These are phyloP conservation scores for Arachis monticola DNA, from an alignment of 331 rosid species.

Conservation along the genomic window DNA sequence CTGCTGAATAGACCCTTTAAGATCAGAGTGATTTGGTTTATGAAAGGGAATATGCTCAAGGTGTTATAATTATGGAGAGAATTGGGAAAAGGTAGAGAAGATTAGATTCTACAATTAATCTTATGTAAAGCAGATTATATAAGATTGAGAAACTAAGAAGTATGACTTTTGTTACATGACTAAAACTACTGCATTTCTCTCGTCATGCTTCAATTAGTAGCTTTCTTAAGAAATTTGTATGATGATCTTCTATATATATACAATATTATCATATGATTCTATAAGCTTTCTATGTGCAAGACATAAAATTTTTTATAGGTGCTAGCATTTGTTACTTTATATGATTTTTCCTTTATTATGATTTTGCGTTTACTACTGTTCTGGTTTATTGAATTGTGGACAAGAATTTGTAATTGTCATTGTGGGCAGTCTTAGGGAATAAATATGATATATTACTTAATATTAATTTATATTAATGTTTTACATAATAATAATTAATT, in stretches of 20 bases:
- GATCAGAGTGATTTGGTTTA: too few species aligned
- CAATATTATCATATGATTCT: background rate
- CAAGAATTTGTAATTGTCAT: slow-evolving; percentile 35
- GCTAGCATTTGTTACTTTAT: slow-evolving; percentile 7
- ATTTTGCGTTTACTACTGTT: background rate
- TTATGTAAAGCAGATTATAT: background rate
- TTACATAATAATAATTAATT: too few species aligned
- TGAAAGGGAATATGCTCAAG: too few species aligned
- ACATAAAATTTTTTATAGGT: slow-evolving; percentile 1
- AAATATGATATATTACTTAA: too few species aligned
- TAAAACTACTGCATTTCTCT: slow-evolving; percentile 12
- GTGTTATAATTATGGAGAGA: too few species aligned
- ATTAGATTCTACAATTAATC: background rate
- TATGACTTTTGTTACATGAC: background rate
- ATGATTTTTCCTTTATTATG: slow-evolving; percentile 7
- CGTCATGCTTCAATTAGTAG: background rate
- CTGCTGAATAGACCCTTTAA: too few species aligned
- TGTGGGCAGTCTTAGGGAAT: too few species aligned
- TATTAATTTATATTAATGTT: too few species aligned
- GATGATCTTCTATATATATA: background rate
- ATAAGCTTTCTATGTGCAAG: background rate
- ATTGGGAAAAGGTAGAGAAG: background rate
- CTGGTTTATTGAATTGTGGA: slow-evolving; percentile 14
- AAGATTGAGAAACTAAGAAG: background rate
- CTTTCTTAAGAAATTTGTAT: slow-evolving; percentile 23